A percentile compares a stretch with the other conserved stretches of the same genome.
phyloP scores from a whole-genome alignment of 106 monocot genomes.

The Acanthochlamys bracteata region DNA sequence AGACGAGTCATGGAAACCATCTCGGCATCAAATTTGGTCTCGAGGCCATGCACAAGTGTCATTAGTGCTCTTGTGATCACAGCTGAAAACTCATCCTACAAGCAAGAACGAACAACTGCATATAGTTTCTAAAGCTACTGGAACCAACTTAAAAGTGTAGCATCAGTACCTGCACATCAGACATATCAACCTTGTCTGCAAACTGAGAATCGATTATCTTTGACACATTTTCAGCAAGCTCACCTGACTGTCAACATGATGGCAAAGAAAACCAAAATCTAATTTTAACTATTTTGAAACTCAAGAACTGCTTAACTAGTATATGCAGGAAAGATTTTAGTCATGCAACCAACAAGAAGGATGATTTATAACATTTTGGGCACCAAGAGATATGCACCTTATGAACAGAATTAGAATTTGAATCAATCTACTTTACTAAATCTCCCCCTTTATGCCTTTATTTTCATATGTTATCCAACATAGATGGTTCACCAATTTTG shows the following conservation, averaged over 20 bases:
- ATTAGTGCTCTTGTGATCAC: constrained; percentile 89
- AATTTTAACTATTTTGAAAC: no score
- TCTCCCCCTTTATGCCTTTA: no score
- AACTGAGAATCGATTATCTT: constrained; percentile 90
- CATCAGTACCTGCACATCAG: constrained; percentile 82
- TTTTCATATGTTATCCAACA: no score
- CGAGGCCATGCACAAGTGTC: constrained; percentile 91
- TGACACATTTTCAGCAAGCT: constrained; percentile 94
- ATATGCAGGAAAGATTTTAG: no score
- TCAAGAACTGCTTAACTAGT: no score
- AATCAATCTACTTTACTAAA: no score
- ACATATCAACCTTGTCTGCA: constrained; percentile 84
- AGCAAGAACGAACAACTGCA: background rate
- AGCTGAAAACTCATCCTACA: constrained; percentile 94
- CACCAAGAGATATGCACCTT: no score
- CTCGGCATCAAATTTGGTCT: constrained; percentile 98
- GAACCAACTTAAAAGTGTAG: background rate
- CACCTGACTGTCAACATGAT: constrained; percentile 62
- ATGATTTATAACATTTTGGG: no score
- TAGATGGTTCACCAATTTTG: no score
- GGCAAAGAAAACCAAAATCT: background rate
- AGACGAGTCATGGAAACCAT: constrained; percentile 98
- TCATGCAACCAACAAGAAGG: no score
- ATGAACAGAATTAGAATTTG: no score
- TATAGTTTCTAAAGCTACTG: background rate